Conservation (phyloP, 2,329 filamentous ascomycete genomes). For the Bipolaris victoriae region DNA sequence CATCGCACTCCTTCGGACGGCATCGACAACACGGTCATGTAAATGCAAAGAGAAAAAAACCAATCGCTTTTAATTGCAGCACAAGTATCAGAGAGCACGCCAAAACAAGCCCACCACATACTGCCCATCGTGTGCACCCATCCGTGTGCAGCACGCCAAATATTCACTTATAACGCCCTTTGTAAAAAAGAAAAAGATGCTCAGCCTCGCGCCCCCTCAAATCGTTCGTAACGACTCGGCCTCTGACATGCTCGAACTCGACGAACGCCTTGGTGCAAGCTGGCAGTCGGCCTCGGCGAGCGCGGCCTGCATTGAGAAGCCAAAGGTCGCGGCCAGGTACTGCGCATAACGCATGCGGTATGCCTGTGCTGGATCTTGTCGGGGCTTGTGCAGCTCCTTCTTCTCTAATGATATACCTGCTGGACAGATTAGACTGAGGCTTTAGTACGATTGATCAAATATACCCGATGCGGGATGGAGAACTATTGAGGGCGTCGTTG, state of each 20-base stretch:
- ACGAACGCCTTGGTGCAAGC: slow-evolving; percentile 44
- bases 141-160: slow-evolving; percentile 34
- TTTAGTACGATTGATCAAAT: slow-evolving; percentile 47
- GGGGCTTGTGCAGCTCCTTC: slow-evolving; percentile 44
- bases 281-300: slow-evolving; percentile 47
- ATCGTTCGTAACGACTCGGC: slow-evolving; percentile 43
- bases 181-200: background rate
- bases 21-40: background rate
- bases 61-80: slow-evolving; percentile 28
- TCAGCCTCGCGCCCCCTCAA: slow-evolving; percentile 21
- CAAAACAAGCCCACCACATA: slow-evolving; percentile 28
- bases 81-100: slow-evolving; percentile 24
- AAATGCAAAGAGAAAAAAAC: background rate
- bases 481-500: slow-evolving; percentile 47
- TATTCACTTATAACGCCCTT: slow-evolving; percentile 26
- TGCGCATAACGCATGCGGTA: slow-evolving; percentile 49
- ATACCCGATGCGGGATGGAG: slow-evolving; percentile 50
- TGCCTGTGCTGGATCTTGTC: slow-evolving; percentile 38
- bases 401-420: slow-evolving; percentile 40
- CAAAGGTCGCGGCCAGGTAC: slow-evolving; percentile 50
- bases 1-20: background rate
- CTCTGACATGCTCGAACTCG: slow-evolving; percentile 44
- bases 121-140: slow-evolving; percentile 25
- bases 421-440: slow-evolving; percentile 45
- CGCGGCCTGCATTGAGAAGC: slow-evolving; percentile 48